Percentiles rank a stretch among this genome's conserved stretches.
Conservation (phyloP, 495 filamentous ascomycete genomes). For the Trichoderma asperelloides region DNA sequence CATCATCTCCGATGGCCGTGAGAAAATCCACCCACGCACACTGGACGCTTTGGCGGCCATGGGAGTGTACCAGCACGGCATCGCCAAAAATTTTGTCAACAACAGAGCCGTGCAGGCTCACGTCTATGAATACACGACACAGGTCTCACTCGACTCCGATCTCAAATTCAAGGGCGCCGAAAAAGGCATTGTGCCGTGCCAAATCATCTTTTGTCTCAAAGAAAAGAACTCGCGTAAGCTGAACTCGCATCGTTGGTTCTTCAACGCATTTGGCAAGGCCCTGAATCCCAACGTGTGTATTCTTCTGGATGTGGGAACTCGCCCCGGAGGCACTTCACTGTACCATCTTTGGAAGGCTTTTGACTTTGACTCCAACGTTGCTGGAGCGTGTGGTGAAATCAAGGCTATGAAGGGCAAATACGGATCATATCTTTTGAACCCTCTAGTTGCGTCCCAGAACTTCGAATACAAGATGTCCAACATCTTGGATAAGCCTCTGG, state of each 20-base stretch:
- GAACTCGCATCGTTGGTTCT: slow-evolving; percentile 98
- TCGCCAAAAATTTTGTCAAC: slow-evolving; percentile 98
- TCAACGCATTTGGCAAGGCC: slow-evolving; percentile 92
- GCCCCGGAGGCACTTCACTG: slow-evolving; percentile 74
- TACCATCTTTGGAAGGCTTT: slow-evolving; percentile 99
- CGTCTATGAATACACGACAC: slow-evolving; percentile 98
- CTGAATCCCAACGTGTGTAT: slow-evolving; percentile 95
- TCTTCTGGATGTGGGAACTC: slow-evolving; percentile 89
- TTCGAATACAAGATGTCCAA: slow-evolving; percentile 99
- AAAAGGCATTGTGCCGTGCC: slow-evolving; percentile 97
- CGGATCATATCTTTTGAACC: slow-evolving; percentile 79
- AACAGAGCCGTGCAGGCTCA: slow-evolving; percentile 75
- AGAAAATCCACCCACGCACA: slow-evolving; percentile 89
- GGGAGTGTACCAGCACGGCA: slow-evolving; percentile 97
- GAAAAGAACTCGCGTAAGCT: slow-evolving; percentile 97
- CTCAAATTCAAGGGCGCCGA: slow-evolving; percentile 98
- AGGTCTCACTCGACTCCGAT: slow-evolving; percentile 90
- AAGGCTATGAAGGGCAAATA: slow-evolving; percentile 86
- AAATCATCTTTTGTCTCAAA: slow-evolving; percentile 98
- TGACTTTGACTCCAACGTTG: slow-evolving; percentile 92
- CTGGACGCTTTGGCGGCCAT: slow-evolving; percentile 94
- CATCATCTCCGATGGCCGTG: slow-evolving; percentile 86
- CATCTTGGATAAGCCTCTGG: slow-evolving; percentile 94
- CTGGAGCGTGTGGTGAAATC: slow-evolving; percentile 94
- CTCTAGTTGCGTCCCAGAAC: slow-evolving; percentile 92